Conservation (phyloP, 2,329 filamentous ascomycete genomes). For the Teratosphaeria destructans region DNA sequence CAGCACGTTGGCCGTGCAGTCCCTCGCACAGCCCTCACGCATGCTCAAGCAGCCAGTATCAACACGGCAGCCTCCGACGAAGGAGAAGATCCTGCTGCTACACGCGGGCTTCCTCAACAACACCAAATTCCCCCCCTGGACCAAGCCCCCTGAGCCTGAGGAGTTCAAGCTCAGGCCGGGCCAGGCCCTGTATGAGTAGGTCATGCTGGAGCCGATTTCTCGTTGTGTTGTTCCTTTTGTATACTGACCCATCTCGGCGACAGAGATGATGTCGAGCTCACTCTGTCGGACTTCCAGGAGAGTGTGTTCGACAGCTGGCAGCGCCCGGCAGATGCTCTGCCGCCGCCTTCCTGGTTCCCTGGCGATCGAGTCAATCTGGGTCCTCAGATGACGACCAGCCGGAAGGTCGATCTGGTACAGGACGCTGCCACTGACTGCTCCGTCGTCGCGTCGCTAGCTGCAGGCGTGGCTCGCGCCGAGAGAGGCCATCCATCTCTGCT, state of each 20-base stretch:
- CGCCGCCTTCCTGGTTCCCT: constrained; percentile 31
- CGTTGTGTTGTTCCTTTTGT: constrained; percentile 5
- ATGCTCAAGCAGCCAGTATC: constrained; percentile 39
- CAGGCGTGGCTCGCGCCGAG: constrained; percentile 59
- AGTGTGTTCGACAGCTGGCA: constrained; percentile 78
- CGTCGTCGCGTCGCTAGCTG: constrained; percentile 89
- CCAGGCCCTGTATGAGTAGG: constrained; percentile 54
- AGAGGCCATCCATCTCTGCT: constrained; percentile 64
- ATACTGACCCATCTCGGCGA: constrained; percentile 12
- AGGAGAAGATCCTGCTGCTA: constrained; percentile 66
- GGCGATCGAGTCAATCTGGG: constrained; percentile 21
- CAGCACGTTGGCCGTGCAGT: not conserved
- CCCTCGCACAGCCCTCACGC: not conserved
- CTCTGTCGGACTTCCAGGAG: constrained; percentile 63
- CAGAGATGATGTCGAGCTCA: constrained; percentile 54
- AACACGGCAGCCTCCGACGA: constrained; percentile 54
- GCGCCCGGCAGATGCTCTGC: constrained; percentile 59
- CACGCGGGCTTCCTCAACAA: constrained; percentile 73
- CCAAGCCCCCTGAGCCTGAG: constrained; percentile 45
- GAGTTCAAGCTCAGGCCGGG: constrained; percentile 50
- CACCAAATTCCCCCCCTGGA: constrained; percentile 78
- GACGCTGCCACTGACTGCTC: constrained; percentile 95
- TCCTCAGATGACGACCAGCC: constrained; percentile 47
- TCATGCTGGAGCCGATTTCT: constrained; percentile 11
- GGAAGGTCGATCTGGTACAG: constrained; percentile 74